These are phyloP conservation scores for Colletotrichum spinosum DNA, from an alignment of 2,329 filamentous ascomycete species.

Conservation along the genomic window DNA sequence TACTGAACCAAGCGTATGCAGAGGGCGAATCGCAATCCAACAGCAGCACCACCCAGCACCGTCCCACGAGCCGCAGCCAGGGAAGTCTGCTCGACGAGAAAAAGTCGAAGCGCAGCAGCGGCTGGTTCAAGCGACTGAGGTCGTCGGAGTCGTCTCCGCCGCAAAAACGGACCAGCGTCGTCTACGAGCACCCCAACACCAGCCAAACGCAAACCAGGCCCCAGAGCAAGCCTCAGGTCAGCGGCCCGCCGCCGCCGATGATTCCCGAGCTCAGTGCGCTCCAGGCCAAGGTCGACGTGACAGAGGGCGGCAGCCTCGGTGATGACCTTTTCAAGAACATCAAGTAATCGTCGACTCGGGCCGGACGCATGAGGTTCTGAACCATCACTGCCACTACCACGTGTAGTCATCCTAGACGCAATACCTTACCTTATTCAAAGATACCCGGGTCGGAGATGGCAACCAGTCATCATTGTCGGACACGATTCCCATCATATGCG, in stretches of 20 bases:
- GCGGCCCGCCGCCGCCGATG: slow-evolving; percentile 68
- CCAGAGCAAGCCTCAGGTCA: slow-evolving; percentile 35
- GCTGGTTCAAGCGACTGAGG: slow-evolving; percentile 69
- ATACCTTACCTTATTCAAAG: slow-evolving; percentile 2
- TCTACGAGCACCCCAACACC: slow-evolving; percentile 51
- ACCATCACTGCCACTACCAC: too few species aligned
- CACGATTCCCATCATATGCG: slow-evolving; percentile 30
- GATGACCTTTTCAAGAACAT: slow-evolving; percentile 70
- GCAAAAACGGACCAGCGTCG: slow-evolving; percentile 56
- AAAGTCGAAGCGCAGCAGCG: slow-evolving; percentile 67
- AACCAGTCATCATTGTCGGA: slow-evolving; percentile 28
- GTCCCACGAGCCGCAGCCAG: slow-evolving; percentile 64
- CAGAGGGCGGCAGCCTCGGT: slow-evolving; percentile 59
- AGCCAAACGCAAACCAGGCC: slow-evolving; percentile 36
- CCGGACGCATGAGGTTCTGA: neutral
- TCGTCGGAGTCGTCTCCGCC: slow-evolving; percentile 48
- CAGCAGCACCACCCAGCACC: slow-evolving; percentile 47
- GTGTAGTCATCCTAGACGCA: too few species aligned
- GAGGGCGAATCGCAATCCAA: slow-evolving; percentile 59
- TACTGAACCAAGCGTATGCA: slow-evolving; percentile 65
- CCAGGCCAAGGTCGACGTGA: slow-evolving; percentile 59
- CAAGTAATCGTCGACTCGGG: slow-evolving; percentile 53
- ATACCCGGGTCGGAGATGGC: slow-evolving; percentile 30
- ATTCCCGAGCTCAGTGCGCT: slow-evolving; percentile 68
- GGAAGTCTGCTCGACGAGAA: slow-evolving; percentile 62